A percentile compares a stretch with the other conserved stretches of the same genome.
phyloP scores from a whole-genome alignment of 768 basidiomycete genomes.

The Saitozyma sp. region DNA sequence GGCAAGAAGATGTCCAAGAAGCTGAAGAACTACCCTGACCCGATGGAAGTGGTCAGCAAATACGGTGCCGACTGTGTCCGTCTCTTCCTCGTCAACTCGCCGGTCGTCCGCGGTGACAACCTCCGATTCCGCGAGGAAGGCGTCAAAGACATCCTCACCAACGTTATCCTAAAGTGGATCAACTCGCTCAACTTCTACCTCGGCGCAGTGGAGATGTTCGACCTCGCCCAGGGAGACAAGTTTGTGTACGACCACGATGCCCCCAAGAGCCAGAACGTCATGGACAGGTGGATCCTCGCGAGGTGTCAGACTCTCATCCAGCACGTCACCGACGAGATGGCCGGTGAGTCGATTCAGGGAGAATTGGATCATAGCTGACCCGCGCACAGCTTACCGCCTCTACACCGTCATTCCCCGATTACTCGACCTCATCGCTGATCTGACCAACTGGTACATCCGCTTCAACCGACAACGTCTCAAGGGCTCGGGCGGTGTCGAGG shows the following conservation, averaged over 20 bases:
- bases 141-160: slow-evolving; percentile 91
- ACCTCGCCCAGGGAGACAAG: slow-evolving; percentile 71
- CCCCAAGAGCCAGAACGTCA: slow-evolving; percentile 81
- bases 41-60: slow-evolving; percentile 79
- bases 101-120: slow-evolving; percentile 96
- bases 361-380: slow-evolving; percentile 1
- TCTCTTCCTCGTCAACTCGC: slow-evolving; percentile 98
- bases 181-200: slow-evolving; percentile 99
- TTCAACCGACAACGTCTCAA: slow-evolving; percentile 95
- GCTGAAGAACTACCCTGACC: slow-evolving; percentile 94
- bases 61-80: slow-evolving; percentile 96
- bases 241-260: slow-evolving; percentile 89
- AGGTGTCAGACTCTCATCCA: slow-evolving; percentile 95
- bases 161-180: slow-evolving; percentile 96
- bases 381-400: slow-evolving; percentile 69
- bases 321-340: slow-evolving; percentile 91
- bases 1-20: slow-evolving; percentile 99
- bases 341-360: slow-evolving; percentile 55
- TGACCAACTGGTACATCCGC: slow-evolving; percentile 99
- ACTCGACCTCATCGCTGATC: slow-evolving; percentile 86
- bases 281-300: slow-evolving; percentile 98
- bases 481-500: slow-evolving; percentile 87
- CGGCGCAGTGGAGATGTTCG: slow-evolving; percentile 82
- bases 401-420: slow-evolving; percentile 97
- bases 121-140: slow-evolving; percentile 97